A percentile compares a stretch with the other conserved stretches of the same genome.
phyloP scores from a whole-genome alignment of 768 basidiomycete species.

The Coprinellus aureogranulatus region DNA sequence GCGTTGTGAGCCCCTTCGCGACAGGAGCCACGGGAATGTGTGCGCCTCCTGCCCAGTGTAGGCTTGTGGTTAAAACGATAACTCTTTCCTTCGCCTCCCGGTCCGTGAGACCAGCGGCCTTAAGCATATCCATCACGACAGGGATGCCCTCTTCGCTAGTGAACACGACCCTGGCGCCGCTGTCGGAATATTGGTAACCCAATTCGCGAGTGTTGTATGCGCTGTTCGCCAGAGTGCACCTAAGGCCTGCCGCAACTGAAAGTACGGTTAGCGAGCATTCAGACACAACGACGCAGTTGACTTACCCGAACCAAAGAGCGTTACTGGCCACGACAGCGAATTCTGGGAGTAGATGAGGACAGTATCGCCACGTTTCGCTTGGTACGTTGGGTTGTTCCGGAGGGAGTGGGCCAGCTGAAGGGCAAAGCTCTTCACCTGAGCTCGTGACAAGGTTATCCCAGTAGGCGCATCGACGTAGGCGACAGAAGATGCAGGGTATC shows the following conservation, averaged over 20 bases:
- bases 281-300: not conserved
- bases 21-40: conserved; percentile 22
- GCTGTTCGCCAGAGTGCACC: conserved; percentile 72
- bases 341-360: conserved; percentile 71
- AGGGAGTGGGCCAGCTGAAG: conserved; percentile 62
- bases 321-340: conserved; percentile 50
- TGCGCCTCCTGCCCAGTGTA: conserved; percentile 46
- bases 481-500: conserved; percentile 39
- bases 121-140: conserved; percentile 57
- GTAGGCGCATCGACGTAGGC: conserved; percentile 70
- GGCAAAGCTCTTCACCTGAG: conserved; percentile 48
- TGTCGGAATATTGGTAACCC: conserved; percentile 67
- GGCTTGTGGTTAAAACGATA: conserved; percentile 51
- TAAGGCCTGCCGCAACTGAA: conserved; percentile 61
- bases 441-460: conserved; percentile 55
- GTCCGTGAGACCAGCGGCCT: conserved; percentile 42
- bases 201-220: conserved; percentile 69
- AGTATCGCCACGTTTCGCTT: conserved; percentile 49
- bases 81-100: conserved; percentile 52
- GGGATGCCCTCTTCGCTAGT: conserved; percentile 59
- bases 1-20: conserved; percentile 30
- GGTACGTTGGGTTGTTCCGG: conserved; percentile 30
- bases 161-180: conserved; percentile 61
- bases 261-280: not conserved
- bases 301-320: conserved; percentile 45